Evolutionary conservation across 257 asterid genomes (phyloP).

Genomic region (Ligustrum vulgare): DNA sequence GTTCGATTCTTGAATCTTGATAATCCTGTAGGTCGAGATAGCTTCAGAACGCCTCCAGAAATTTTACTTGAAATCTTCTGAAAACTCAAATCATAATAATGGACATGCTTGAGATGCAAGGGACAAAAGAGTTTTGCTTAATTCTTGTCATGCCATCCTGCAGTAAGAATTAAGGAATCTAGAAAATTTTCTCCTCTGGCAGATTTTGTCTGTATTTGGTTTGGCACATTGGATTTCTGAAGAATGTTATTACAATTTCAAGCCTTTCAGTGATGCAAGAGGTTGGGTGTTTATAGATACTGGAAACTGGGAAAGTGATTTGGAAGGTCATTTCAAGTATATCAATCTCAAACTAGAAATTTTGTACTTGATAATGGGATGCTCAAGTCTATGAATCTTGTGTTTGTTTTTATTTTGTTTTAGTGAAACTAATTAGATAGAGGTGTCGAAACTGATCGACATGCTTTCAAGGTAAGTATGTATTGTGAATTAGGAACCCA

Average conservation of each 20-base stretch:
- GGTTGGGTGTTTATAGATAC: too few relatives aligned
- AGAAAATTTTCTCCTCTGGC: background rate
- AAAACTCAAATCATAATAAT: conserved; percentile 31
- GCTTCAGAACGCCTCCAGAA: conserved; percentile 43
- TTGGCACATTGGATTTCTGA: background rate
- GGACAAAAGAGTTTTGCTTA: background rate
- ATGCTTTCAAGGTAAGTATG: too few relatives aligned
- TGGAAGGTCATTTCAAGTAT: background rate
- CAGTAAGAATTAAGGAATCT: background rate
- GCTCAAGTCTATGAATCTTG: background rate
- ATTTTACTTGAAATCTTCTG: conserved; percentile 59
- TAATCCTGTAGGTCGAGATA: background rate
- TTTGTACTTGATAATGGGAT: background rate
- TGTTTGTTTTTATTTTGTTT: too few relatives aligned
- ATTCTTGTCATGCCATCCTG: background rate
- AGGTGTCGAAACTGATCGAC: too few relatives aligned
- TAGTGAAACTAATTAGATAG: background rate
- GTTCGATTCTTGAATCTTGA: background rate
- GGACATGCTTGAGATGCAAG: conserved; percentile 35
- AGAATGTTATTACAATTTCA: background rate
- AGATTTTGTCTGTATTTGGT: background rate
- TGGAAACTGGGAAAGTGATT: background rate
- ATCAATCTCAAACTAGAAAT: background rate
- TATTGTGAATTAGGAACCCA: too few relatives aligned
- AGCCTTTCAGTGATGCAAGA: too few relatives aligned